A percentile compares a stretch with the other conserved stretches of the same genome.
Evolutionary conservation across 2,329 filamentous ascomycete genomes (phyloP).

Genomic region (Penicillium sp.): DNA sequence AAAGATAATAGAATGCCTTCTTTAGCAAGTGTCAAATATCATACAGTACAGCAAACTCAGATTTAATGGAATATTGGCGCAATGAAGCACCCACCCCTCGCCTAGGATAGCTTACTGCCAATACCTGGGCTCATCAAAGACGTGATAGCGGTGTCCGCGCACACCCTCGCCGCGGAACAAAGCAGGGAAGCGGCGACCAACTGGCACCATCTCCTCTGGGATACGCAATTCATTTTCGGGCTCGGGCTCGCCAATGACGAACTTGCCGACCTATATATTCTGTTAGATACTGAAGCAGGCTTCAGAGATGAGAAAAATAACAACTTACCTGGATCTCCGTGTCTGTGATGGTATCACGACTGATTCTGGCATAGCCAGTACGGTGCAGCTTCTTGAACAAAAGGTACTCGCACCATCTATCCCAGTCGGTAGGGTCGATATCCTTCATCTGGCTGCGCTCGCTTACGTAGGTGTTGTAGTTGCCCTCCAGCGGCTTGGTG

Average conservation of each 20-base stretch:
- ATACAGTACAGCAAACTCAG: constrained; percentile 1
- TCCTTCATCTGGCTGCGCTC: constrained; percentile 88
- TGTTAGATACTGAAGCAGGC: constrained; percentile 12
- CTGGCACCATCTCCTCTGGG: constrained; percentile 70
- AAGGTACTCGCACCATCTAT: constrained; percentile 99
- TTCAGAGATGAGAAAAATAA: not conserved
- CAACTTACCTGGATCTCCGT: constrained; percentile 80
- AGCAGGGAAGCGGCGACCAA: constrained; percentile 77
- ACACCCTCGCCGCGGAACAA: constrained; percentile 84
- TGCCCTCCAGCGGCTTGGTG: constrained; percentile 83
- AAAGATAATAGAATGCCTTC: too few species aligned
- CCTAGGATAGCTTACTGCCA: constrained; percentile 37
- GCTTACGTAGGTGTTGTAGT: constrained; percentile 92
- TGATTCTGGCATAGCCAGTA: constrained; percentile 85
- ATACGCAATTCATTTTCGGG: constrained; percentile 65
- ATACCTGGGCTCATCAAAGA: constrained; percentile 88
- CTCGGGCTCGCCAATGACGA: constrained; percentile 72
- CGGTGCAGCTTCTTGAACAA: constrained; percentile 85
- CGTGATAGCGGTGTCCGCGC: constrained; percentile 87
- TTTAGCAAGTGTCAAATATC: too few species aligned
- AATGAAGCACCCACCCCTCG: not conserved
- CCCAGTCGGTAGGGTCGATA: constrained; percentile 89
- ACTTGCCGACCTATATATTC: constrained; percentile 72
- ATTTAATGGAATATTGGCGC: constrained; percentile 1
- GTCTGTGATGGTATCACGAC: constrained; percentile 87